These are phyloP conservation scores for Saccharomyces hybrid DNA, from an alignment of 1,139 yeast species.

Conservation along the genomic window DNA sequence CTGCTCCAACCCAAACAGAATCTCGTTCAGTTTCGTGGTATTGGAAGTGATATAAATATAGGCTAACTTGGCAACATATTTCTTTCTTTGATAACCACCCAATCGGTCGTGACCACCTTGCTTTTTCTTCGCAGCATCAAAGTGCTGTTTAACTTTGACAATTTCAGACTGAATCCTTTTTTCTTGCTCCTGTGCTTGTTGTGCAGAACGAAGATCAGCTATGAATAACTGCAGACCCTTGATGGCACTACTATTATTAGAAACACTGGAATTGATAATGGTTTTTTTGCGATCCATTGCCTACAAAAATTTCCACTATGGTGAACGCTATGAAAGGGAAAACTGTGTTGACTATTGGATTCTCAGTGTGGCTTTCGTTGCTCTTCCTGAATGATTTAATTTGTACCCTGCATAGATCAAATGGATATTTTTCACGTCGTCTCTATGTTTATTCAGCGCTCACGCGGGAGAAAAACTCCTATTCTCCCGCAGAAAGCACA, in stretches of 20 bases:
- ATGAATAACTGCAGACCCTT: slow-evolving; percentile 60
- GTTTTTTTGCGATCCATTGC: slow-evolving; percentile 17
- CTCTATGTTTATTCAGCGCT: neutral
- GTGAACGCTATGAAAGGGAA: neutral
- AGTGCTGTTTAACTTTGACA: slow-evolving; percentile 72
- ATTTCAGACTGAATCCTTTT: slow-evolving; percentile 74
- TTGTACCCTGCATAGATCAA: neutral
- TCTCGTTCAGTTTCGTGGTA: slow-evolving; percentile 46
- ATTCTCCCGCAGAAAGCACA: neutral
- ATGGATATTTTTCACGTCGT: neutral
- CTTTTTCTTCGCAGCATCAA: slow-evolving; percentile 32
- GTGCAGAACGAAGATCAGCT: slow-evolving; percentile 68
- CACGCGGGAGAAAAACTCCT: neutral
- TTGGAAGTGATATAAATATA: slow-evolving; percentile 53
- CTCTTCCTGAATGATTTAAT: neutral
- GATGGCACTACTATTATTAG: slow-evolving; percentile 22
- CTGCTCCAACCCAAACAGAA: slow-evolving; percentile 64
- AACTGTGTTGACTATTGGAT: neutral
- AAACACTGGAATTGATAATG: slow-evolving; percentile 6
- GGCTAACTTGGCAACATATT: slow-evolving; percentile 75
- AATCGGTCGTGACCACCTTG: slow-evolving; percentile 31
- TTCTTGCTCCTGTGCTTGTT: slow-evolving; percentile 65
- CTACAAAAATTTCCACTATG: neutral
- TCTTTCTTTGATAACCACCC: slow-evolving; percentile 75
- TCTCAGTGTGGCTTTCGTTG: neutral